Evolutionary conservation across 371 early-diverging fungal genomes (phyloP).

Genomic region (Circinella minor): DNA sequence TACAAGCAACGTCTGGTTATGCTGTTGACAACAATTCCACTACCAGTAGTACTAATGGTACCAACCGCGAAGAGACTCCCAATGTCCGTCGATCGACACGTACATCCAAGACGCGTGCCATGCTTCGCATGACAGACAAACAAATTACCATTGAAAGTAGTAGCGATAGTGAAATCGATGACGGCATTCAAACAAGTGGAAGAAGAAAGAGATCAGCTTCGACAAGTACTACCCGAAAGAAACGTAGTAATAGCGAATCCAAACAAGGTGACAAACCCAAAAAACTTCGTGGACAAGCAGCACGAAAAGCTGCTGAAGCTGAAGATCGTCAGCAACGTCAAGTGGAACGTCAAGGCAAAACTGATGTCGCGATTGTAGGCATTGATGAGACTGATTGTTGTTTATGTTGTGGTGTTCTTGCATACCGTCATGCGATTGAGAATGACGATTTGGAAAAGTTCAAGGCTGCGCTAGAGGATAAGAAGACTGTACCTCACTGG

Average conservation of each 20-base stretch:
- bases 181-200: constrained; percentile 1
- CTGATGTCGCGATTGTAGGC: constrained; percentile 1
- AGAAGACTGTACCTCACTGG: constrained; percentile 28
- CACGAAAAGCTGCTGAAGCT: constrained; percentile 17
- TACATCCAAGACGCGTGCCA: constrained; percentile 37
- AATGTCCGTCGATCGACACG: constrained; percentile 21
- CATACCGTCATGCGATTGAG: constrained; percentile 31
- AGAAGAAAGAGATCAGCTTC: background rate
- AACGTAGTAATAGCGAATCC: constrained; percentile 14
- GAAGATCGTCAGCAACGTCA: constrained; percentile 23
- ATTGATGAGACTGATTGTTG: constrained; percentile 37
- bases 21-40: constrained; percentile 9
- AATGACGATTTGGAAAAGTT: constrained; percentile 24
- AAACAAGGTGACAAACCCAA: constrained; percentile 5
- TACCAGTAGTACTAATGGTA: background rate
- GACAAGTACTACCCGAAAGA: background rate
- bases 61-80: background rate
- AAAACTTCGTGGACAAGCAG: constrained; percentile 19
- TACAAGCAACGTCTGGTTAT: constrained; percentile 26
- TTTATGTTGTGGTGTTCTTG: constrained; percentile 28
- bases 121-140: constrained; percentile 23
- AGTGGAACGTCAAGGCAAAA: constrained; percentile 16
- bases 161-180: background rate
- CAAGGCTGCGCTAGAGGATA: constrained; percentile 20
- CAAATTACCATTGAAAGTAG: constrained; percentile 5